These are phyloP conservation scores for Drechmeria coniospora DNA, from an alignment of 2,329 filamentous ascomycete species.

Conservation along the genomic window DNA sequence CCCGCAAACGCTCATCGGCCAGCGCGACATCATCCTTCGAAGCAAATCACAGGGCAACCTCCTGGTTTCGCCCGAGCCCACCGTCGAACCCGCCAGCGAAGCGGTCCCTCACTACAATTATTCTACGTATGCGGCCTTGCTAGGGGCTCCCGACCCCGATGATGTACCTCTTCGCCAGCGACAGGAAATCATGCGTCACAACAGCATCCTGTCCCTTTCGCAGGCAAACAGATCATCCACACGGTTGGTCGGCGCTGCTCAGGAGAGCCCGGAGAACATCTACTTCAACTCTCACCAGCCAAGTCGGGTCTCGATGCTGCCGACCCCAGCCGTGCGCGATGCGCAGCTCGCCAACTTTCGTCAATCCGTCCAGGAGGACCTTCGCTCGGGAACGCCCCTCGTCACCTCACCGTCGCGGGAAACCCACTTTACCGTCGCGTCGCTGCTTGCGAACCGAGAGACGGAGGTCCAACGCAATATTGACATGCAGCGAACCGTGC, in stretches of 20 bases:
- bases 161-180: conserved; percentile 59
- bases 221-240: neutral
- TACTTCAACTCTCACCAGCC: conserved; percentile 41
- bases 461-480: conserved; percentile 30
- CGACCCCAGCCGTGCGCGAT: conserved; percentile 31
- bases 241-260: conserved; percentile 3
- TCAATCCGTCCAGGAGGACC: conserved; percentile 46
- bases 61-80: conserved; percentile 12
- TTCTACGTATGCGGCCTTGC: conserved; percentile 13
- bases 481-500: conserved; percentile 35
- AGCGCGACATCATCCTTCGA: conserved; percentile 38
- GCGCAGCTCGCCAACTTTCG: conserved; percentile 52
- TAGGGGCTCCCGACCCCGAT: conserved; percentile 34
- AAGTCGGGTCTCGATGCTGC: conserved; percentile 27
- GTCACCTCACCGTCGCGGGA: conserved; percentile 19
- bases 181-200: conserved; percentile 42
- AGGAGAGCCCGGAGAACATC: conserved; percentile 16
- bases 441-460: conserved; percentile 19
- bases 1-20: conserved; percentile 39
- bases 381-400: conserved; percentile 27
- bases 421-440: conserved; percentile 20
- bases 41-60: conserved; percentile 32
- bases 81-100: conserved; percentile 20
- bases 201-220: conserved; percentile 21
- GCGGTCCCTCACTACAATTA: conserved; percentile 24